Conservation (phyloP, 2,329 filamentous ascomycete species). For the Trichoderma citrinoviride region DNA sequence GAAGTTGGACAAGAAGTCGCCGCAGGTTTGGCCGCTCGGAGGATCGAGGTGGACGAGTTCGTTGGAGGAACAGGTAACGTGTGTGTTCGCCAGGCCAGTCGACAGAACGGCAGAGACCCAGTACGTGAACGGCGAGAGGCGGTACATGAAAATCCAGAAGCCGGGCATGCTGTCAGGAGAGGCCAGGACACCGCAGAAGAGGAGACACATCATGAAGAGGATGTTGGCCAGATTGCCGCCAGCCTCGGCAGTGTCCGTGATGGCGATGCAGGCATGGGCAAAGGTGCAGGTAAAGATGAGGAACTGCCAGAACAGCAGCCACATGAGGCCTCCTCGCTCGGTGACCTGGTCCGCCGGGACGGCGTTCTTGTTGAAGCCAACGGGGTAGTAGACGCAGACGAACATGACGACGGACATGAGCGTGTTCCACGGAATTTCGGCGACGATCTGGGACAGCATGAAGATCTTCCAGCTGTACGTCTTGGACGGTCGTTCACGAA, state of each 20-base stretch:
- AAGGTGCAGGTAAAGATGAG: conserved; percentile 38
- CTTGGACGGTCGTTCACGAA: conserved; percentile 64
- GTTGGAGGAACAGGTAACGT: conserved; percentile 44
- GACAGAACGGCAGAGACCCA: conserved; percentile 53
- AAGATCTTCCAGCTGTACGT: conserved; percentile 68
- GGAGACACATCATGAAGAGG: conserved; percentile 57
- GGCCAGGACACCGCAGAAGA: conserved; percentile 73
- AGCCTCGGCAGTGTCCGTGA: conserved; percentile 10
- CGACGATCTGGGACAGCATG: conserved; percentile 42
- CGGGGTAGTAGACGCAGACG: conserved; percentile 13
- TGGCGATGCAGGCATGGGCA: conserved; percentile 19
- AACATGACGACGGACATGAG: conserved; percentile 18
- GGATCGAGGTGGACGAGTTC: conserved; percentile 55
- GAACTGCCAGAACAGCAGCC: conserved; percentile 18
- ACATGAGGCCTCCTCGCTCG: conserved; percentile 10
- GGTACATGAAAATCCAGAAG: conserved; percentile 50
- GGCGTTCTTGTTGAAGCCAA: conserved; percentile 12
- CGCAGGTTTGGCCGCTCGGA: conserved; percentile 52
- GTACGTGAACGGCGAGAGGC: conserved; percentile 36
- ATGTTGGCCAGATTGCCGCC: conserved; percentile 30
- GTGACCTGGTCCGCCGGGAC: background rate
- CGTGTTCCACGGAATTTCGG: conserved; percentile 13
- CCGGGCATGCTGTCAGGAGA: conserved; percentile 61
- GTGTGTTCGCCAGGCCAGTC: conserved; percentile 56
- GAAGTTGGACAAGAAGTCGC: conserved; percentile 55